Evolutionary conservation across 2,329 filamentous ascomycete species (phyloP).

Genomic region (Sarocladium kiliense): DNA sequence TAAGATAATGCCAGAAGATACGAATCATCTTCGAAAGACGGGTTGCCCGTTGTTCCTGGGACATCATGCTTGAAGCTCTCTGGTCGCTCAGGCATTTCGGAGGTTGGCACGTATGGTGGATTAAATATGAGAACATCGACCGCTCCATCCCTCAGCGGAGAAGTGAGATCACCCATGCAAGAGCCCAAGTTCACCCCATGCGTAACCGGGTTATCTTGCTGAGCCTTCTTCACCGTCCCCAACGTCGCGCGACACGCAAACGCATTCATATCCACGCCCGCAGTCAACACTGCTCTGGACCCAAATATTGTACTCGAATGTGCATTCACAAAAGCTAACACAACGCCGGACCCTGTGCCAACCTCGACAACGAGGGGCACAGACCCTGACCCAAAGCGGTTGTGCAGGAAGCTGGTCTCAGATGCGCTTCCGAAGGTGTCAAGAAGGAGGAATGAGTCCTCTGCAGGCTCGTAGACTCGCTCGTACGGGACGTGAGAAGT

Average conservation of each 20-base stretch:
- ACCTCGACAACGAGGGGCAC: constrained; percentile 73
- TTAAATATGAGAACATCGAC: constrained; percentile 94
- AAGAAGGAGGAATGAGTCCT: constrained; percentile 91
- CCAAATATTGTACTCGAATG: constrained; percentile 71
- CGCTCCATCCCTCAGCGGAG: constrained; percentile 47
- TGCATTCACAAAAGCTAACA: constrained; percentile 81
- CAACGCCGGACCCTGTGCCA: constrained; percentile 86
- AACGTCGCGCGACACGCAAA: constrained; percentile 75
- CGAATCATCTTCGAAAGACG: constrained; percentile 71
- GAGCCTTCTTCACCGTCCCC: constrained; percentile 57
- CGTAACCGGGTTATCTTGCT: constrained; percentile 24
- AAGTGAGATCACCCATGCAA: constrained; percentile 64
- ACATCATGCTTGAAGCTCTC: constrained; percentile 20
- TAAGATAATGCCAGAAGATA: constrained; percentile 82
- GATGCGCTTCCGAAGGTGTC: constrained; percentile 75
- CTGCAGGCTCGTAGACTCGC: constrained; percentile 88
- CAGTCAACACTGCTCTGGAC: constrained; percentile 60
- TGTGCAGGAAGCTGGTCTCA: constrained; percentile 64
- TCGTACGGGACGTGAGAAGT: constrained; percentile 88
- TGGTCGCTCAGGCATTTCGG: constrained; percentile 58
- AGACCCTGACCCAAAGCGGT: constrained; percentile 47
- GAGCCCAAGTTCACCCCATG: constrained; percentile 58
- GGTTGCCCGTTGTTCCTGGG: constrained; percentile 22
- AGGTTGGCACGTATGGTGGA: constrained; percentile 90
- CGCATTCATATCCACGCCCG: constrained; percentile 79